Conservation (phyloP, 768 basidiomycete species). For the Trametes cinnabarina region DNA sequence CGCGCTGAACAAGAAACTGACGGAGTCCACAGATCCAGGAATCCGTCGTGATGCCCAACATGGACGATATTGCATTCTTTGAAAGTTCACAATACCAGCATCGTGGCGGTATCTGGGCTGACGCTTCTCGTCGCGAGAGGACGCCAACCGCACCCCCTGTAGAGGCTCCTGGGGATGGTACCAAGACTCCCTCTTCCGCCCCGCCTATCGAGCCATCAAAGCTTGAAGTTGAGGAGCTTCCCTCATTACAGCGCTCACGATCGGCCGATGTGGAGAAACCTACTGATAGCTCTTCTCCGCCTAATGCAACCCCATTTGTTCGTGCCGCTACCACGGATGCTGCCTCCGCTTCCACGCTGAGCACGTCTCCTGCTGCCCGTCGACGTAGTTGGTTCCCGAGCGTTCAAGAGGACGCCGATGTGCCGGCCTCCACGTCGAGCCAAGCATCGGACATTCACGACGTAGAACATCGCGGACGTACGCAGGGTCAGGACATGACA, state of each 20-base stretch:
- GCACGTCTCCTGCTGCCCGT: conserved; percentile 28
- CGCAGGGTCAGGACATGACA: conserved; percentile 6
- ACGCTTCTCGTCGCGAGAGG: conserved; percentile 54
- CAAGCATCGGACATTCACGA: conserved; percentile 5
- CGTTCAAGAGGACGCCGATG: conserved; percentile 37
- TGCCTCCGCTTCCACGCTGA: conserved; percentile 22
- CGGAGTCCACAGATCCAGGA: conserved; percentile 95
- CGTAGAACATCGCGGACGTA: conserved; percentile 14
- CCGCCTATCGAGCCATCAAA: conserved; percentile 27
- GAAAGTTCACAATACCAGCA: conserved; percentile 62
- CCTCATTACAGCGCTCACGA: conserved; percentile 28
- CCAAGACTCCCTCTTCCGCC: conserved; percentile 35
- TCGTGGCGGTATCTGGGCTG: conserved; percentile 89
- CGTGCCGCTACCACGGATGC: conserved; percentile 26
- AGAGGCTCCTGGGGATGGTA: conserved; percentile 22
- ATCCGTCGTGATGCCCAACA: conserved; percentile 92
- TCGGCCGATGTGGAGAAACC: conserved; percentile 28
- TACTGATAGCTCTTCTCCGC: conserved; percentile 14
- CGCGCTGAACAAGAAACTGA: too few relatives aligned
- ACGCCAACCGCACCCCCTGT: conserved; percentile 10
- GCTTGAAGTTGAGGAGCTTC: conserved; percentile 13
- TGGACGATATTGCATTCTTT: conserved; percentile 98
- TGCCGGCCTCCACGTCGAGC: conserved; percentile 5
- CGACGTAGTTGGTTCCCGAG: conserved; percentile 59
- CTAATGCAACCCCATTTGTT: conserved; percentile 24